phyloP scores from a whole-genome alignment of 2,329 filamentous ascomycete genomes.

The Claviceps sp. region DNA sequence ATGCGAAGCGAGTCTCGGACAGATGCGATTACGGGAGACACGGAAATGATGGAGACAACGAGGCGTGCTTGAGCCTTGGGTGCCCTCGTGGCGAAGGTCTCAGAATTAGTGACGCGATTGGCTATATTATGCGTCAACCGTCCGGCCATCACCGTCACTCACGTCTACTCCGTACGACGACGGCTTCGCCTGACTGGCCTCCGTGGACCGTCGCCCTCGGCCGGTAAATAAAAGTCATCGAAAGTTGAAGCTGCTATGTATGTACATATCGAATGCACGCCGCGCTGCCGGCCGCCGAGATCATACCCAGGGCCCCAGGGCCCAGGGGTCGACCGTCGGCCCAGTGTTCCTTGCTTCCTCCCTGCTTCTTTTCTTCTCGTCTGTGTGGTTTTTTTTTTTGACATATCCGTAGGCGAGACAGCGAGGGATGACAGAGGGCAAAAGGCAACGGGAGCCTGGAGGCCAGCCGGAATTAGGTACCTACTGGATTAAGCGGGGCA shows the following conservation, averaged over 20 bases:
- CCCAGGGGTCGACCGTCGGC: no score
- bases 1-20: no score
- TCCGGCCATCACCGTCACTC: background rate
- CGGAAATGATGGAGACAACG: no score
- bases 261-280: background rate
- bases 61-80: no score
- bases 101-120: no score
- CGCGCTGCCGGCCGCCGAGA: background rate
- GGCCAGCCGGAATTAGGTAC: background rate
- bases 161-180: background rate
- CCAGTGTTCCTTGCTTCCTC: background rate
- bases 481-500: background rate
- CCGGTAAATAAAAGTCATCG: background rate
- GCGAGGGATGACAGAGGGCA: background rate
- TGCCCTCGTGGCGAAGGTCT: no score
- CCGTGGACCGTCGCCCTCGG: background rate
- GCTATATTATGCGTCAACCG: no score
- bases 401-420: background rate
- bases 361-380: background rate
- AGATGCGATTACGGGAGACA: no score
- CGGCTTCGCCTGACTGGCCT: background rate
- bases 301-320: background rate
- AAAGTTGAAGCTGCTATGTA: background rate
- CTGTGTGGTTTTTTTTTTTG: background rate
- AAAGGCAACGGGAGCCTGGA: background rate